phyloP scores from a whole-genome alignment of 2,329 filamentous ascomycete genomes.

The Exophiala xenobiotica region DNA sequence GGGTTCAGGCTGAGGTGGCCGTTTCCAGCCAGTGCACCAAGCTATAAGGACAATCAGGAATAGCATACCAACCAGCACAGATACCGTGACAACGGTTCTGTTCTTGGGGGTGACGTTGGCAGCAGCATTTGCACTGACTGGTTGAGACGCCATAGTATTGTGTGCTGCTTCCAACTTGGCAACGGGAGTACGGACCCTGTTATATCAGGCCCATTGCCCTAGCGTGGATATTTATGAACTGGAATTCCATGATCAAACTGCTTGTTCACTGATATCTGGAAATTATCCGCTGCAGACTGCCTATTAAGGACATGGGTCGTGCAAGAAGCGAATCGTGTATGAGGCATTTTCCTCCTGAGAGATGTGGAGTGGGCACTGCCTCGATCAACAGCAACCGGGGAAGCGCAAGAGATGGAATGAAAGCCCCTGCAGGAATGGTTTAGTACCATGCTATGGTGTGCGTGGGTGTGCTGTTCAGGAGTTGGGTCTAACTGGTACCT shows the following conservation, averaged over 20 bases:
- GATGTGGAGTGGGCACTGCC: neutral
- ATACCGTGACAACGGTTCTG: slow-evolving; percentile 7
- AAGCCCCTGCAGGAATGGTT: too few relatives aligned
- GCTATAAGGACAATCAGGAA: slow-evolving; percentile 4
- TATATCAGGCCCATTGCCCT: neutral
- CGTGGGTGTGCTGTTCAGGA: too few relatives aligned
- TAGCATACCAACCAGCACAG: slow-evolving; percentile 4
- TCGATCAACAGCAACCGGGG: too few relatives aligned
- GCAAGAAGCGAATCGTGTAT: too few relatives aligned
- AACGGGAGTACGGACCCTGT: neutral
- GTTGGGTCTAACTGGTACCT: too few relatives aligned
- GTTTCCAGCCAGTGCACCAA: neutral
- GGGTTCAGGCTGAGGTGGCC: neutral
- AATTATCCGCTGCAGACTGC: neutral
- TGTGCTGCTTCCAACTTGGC: neutral
- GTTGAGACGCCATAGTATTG: slow-evolving; percentile 7
- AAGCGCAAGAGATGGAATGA: too few relatives aligned
- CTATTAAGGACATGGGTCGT: too few relatives aligned
- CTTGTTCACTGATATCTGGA: neutral
- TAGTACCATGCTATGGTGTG: too few relatives aligned
- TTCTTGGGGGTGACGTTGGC: neutral
- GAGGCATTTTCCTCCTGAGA: neutral
- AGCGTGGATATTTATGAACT: neutral
- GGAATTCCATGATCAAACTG: neutral
- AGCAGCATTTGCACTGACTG: neutral